A percentile compares a stretch with the other conserved stretches of the same genome.
Evolutionary conservation across 2,329 filamentous ascomycete species (phyloP).

Genomic region (Fragosphaeria purpurea): DNA sequence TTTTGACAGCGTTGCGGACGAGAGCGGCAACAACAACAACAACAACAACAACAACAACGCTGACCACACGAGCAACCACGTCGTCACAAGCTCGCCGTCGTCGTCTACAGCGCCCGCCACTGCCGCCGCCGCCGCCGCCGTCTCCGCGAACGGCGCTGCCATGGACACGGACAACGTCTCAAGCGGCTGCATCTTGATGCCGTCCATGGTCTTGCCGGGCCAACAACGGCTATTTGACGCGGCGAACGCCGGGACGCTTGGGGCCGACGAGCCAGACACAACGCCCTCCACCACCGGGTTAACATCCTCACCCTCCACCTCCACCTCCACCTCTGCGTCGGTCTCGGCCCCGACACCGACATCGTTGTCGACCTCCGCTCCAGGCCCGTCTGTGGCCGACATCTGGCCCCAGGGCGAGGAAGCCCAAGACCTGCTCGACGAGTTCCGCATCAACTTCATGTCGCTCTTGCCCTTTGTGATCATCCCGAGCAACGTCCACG

Average conservation of each 20-base stretch:
- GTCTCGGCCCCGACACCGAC: no score
- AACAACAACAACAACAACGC: not conserved
- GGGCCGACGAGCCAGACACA: no score
- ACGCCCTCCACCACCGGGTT: no score
- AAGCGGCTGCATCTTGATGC: not conserved
- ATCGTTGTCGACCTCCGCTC: no score
- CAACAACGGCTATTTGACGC: not conserved
- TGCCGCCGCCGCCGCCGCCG: no score
- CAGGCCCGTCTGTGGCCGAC: slow-evolving; percentile 10
- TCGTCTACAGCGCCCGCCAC: not conserved
- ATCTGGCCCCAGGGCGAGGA: slow-evolving; percentile 33
- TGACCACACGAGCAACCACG: no score
- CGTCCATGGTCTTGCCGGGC: not conserved
- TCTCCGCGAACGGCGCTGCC: not conserved
- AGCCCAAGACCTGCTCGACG: slow-evolving; percentile 28
- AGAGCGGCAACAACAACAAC: not conserved
- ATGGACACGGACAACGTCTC: not conserved
- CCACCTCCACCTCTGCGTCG: no score
- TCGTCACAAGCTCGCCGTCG: not conserved
- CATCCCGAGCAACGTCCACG: slow-evolving; percentile 26
- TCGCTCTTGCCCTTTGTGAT: slow-evolving; percentile 36
- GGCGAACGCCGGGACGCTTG: no score
- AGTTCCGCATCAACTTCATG: slow-evolving; percentile 25
- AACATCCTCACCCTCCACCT: no score
- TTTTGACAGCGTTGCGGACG: not conserved